A percentile compares a stretch with the other conserved stretches of the same genome.
Conservation (phyloP, 345 rosid genomes). For the Luvunga scandens region DNA sequence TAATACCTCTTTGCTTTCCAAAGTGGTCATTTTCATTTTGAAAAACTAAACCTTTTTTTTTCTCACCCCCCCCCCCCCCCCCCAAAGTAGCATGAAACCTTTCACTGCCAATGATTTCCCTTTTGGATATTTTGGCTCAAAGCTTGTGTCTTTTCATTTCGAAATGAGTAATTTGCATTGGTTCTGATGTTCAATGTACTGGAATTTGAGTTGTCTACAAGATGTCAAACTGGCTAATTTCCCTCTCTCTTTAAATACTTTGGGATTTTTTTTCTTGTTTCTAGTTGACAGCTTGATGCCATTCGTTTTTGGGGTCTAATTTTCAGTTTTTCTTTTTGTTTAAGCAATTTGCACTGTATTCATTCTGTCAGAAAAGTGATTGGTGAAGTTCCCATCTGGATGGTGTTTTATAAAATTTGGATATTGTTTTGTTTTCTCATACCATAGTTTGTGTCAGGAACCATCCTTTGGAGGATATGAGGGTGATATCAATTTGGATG, state of each 20-base stretch:
- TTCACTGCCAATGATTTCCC: neutral
- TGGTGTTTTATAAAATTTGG: neutral
- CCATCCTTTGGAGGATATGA: constrained; percentile 4
- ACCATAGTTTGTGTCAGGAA: constrained; percentile 33
- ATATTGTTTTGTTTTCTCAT: constrained; percentile 13
- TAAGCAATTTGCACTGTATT: neutral
- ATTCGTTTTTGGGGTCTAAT: neutral
- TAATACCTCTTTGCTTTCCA: constrained; percentile 15
- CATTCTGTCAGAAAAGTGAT: neutral
- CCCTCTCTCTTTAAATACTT: neutral
- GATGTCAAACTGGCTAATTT: neutral
- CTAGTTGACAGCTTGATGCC: neutral
- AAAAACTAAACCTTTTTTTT: too few relatives aligned
- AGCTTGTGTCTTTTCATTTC: neutral
- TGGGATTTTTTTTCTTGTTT: neutral
- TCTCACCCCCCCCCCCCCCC: fast-evolving
- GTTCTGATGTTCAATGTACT: neutral
- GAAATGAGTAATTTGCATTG: neutral
- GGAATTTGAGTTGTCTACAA: neutral
- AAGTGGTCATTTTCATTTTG: neutral
- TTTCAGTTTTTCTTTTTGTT: neutral
- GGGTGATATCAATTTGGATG: constrained; percentile 19
- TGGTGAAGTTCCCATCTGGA: neutral
- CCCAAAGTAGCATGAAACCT: too few relatives aligned
- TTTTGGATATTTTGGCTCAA: neutral